These are phyloP conservation scores for Alternaria rosae DNA, from an alignment of 2,329 filamentous ascomycete species.

Conservation along the genomic window DNA sequence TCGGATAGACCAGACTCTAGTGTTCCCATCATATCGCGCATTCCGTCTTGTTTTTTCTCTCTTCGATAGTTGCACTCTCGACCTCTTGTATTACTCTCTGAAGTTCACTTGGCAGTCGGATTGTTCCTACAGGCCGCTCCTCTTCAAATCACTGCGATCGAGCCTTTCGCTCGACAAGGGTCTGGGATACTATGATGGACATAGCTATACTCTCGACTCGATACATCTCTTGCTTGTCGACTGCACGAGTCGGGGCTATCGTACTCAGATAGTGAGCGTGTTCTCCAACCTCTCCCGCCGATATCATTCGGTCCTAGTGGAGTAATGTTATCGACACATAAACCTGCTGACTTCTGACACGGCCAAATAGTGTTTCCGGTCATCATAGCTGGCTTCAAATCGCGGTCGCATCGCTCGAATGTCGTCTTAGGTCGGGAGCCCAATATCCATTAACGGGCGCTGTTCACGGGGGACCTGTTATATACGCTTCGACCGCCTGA, in stretches of 20 bases:
- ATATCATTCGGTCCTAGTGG: background rate
- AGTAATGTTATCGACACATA: fast-evolving
- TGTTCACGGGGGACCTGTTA: background rate
- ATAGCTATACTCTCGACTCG: too few relatives aligned
- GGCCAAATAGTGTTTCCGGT: background rate
- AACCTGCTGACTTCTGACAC: background rate
- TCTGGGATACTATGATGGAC: background rate
- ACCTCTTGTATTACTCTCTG: background rate
- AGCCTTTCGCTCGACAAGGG: background rate
- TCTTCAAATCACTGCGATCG: background rate
- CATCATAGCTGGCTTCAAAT: background rate
- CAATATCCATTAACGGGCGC: background rate
- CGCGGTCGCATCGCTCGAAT: background rate
- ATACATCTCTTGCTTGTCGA: background rate
- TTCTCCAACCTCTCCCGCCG: background rate
- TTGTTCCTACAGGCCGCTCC: background rate
- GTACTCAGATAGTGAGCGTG: too few relatives aligned
- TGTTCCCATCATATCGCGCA: background rate
- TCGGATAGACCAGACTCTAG: background rate
- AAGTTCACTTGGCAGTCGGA: background rate
- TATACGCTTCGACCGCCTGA: background rate
- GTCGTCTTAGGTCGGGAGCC: too few relatives aligned
- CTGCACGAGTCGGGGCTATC: background rate
- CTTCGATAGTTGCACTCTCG: background rate
- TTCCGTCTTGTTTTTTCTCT: background rate